Conservation (phyloP, 805 yeast species). For the Barnettozyma pratensis region DNA sequence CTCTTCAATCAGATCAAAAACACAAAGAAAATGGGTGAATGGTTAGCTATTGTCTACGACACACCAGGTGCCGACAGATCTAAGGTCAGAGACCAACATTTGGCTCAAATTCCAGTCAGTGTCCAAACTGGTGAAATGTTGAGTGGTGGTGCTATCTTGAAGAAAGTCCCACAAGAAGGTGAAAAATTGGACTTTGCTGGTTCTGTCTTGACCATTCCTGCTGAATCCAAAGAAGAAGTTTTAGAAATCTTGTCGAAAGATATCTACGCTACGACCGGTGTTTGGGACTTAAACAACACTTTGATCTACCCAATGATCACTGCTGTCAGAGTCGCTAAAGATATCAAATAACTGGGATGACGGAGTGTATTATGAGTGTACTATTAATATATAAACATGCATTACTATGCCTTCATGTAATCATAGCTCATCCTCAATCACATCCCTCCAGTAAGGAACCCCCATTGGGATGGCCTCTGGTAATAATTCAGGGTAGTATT, state of each 20-base stretch:
- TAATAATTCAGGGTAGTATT: slow-evolving; percentile 41
- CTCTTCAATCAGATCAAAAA: slow-evolving; percentile 3
- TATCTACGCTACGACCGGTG: slow-evolving; percentile 55
- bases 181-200: slow-evolving; percentile 56
- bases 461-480: slow-evolving; percentile 35
- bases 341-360: slow-evolving; percentile 3
- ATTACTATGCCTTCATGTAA: neutral
- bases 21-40: slow-evolving; percentile 44
- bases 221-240: slow-evolving; percentile 62
- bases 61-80: slow-evolving; percentile 52
- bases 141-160: slow-evolving; percentile 48
- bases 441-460: slow-evolving; percentile 39
- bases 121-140: slow-evolving; percentile 41
- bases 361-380: no score
- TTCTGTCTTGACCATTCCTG: slow-evolving; percentile 56
- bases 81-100: slow-evolving; percentile 46
- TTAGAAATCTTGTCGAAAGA: slow-evolving; percentile 60
- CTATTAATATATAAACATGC: neutral
- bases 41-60: slow-evolving; percentile 67
- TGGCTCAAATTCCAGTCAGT: slow-evolving; percentile 39
- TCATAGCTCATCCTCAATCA: slow-evolving; percentile 17
- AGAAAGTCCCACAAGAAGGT: slow-evolving; percentile 37
- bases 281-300: slow-evolving; percentile 70
- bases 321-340: slow-evolving; percentile 39
- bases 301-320: slow-evolving; percentile 51